These are phyloP conservation scores for Kwoniella sp. DNA, from an alignment of 768 basidiomycete species.

Conservation along the genomic window DNA sequence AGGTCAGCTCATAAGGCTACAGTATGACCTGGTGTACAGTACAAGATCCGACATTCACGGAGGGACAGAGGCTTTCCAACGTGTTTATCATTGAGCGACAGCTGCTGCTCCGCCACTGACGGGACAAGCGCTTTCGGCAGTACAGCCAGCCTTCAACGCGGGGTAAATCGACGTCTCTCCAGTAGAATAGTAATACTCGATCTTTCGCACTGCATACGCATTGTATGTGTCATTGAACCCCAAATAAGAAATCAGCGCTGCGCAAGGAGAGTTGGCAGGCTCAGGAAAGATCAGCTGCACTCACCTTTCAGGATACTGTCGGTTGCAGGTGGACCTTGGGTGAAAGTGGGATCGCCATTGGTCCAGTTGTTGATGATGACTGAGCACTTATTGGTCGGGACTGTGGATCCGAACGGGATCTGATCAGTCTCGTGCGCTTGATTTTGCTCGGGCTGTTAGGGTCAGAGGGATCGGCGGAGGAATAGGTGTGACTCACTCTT, in stretches of 20 bases:
- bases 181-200: constrained; percentile 9
- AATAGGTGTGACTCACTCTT: not conserved
- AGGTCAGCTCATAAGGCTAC: no score
- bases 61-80: no score
- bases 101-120: not conserved
- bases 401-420: no score
- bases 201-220: not conserved
- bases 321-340: not conserved
- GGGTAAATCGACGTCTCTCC: constrained; percentile 1
- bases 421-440: no score
- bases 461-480: not conserved
- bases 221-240: not conserved
- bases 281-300: no score
- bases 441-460: no score
- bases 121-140: constrained; percentile 10
- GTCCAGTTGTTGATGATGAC: constrained; percentile 17
- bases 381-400: not conserved
- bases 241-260: not conserved
- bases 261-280: not conserved
- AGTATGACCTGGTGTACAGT: no score
- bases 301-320: constrained; percentile 2
- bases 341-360: constrained; percentile 6
- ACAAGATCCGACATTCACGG: no score
- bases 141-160: not conserved
- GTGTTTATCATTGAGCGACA: no score